Evolutionary conservation across 441 rosid genomes (phyloP), one percentile per base, ranked within the genome.

Genomic region (Mallotus japonicus): DNA sequence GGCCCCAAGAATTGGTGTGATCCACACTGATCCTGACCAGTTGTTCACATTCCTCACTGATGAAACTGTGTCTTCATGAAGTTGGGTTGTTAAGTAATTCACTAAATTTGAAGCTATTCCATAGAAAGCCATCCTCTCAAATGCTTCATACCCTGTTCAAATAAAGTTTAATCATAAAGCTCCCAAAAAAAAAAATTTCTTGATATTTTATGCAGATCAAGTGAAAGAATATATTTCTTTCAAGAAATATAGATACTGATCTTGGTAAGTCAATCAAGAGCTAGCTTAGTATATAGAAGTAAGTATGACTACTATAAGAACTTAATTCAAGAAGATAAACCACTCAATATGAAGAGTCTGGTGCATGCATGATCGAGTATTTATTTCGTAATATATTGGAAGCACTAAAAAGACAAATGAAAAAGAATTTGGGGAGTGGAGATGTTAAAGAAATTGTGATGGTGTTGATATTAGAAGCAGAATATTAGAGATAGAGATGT

Each of bases 1-100:
- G 60, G 98, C 98, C 17, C 98, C 98, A 28, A 87, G 81, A 59
- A 93, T 84, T 22, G 98, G 98, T 6, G 97, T 93, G 40, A 93
- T 87, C 98, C 98, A 93, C 19, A 93, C 98, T 0, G 89, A 83
- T 56, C 98, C 98, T 2, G 97, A 85, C 98, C 98, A 93, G 79
- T 85, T 91, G 62, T 88, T 93, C 74, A 91, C 98, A 85, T 89
- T 93, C 72, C 95, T 88, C 24, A 91, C 94, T 0, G 97, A 88
- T 19, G 97, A 75, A 71, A 93, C 88, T 4, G 95, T 93, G 72
- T 90, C 91, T 83, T 93, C 95, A 42, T 85, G 97, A 64, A 93
- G 95, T 75, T 84, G 88, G 57, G 86, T 87, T 19, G 97, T 93
- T 84, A 93, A 67, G 71, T 87, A 93, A 58, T 83, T 88, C 75